Base-by-base conservation (phyloP, 306 rosid genomes). In the Quercus robur region DNA sequence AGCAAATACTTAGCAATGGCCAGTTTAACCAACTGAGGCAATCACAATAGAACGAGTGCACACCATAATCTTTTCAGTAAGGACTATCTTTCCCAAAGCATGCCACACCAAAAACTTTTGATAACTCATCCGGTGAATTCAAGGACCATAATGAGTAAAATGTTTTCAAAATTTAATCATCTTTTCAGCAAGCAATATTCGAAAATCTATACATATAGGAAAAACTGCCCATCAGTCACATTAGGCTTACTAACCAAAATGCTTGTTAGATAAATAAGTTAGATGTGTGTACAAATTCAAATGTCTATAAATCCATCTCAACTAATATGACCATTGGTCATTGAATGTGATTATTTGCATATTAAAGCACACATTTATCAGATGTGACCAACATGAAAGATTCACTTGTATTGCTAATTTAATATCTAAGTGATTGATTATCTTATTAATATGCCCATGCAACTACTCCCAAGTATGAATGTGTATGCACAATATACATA, bases 401-500 rank as follows among this genome's bases (percentile, higher is more conserved):
- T 66, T 25, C 19, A 18, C 35, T 11, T 55, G 80, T 18, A 35
- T 31, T 28, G 51, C 63, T 19, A 33, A 6, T 69, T 38, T 56
- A 56, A 25, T 33, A 15, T 20, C 1, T 14, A 26, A 13, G 38
- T 49, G 19, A 44, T 30, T 21, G 31, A 26, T 75, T 46, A 54
- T 30, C 72, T 11, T 17, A 56, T 19, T 44, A 80, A 76, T 19
- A 74, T 67, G 75, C 75, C 38, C 21, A 69, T 67, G 73, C 80
- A 83, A 63, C 84, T 66, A 78, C 86, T 66, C 81, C 80, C 81
- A 52, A 76, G 49, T 81, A 82, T 61, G 73, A 70, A 82, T 71
- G 70, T 51, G 78, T 78, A 76, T 51, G 80, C 80, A 78, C 68
- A 71, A 89, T 74, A 83, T 68, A 49, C 75, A 84, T 77, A 83